Conservation (phyloP, 371 early-diverging fungal genomes). For the Haplosporangium sp. region DNA sequence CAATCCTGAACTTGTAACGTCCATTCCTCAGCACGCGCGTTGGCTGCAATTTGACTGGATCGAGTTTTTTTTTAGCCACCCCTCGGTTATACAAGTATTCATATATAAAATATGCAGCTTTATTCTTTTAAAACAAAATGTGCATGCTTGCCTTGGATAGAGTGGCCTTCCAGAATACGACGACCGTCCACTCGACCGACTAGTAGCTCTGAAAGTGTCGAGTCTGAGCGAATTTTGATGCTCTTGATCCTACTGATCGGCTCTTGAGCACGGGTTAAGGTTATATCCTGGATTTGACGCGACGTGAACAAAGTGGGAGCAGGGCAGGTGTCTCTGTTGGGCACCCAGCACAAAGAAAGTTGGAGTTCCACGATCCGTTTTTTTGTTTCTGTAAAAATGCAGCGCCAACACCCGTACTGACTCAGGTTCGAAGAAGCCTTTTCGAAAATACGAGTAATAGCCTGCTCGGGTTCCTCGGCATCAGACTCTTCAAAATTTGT, state of each 20-base stretch:
- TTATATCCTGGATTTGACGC: not conserved
- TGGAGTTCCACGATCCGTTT: slow-evolving; percentile 17
- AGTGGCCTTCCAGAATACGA: slow-evolving; percentile 17
- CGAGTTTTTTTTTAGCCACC: not conserved
- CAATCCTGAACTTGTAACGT: slow-evolving; percentile 29
- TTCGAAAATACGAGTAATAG: slow-evolving; percentile 16
- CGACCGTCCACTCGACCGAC: slow-evolving; percentile 21
- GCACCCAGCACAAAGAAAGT: slow-evolving; percentile 27
- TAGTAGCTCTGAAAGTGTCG: slow-evolving; percentile 35
- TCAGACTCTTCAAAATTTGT: slow-evolving; percentile 10
- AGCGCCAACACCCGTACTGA: slow-evolving; percentile 27
- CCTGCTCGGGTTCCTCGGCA: not conserved
- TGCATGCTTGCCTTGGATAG: slow-evolving; percentile 15
- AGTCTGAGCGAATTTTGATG: slow-evolving; percentile 33
- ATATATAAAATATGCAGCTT: not conserved
- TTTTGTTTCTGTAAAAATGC: slow-evolving; percentile 34
- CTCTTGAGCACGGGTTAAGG: not conserved
- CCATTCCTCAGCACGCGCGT: slow-evolving; percentile 20
- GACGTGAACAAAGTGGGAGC: not conserved
- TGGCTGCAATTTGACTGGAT: slow-evolving; percentile 25
- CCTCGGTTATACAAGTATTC: not conserved
- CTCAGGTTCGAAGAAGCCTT: slow-evolving; percentile 10
- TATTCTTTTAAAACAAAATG: not conserved
- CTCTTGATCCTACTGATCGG: slow-evolving; percentile 23
- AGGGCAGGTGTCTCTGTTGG: not conserved